These are phyloP conservation scores for Microsporum canis DNA, from an alignment of 2,329 filamentous ascomycete genomes.

Conservation along the genomic window DNA sequence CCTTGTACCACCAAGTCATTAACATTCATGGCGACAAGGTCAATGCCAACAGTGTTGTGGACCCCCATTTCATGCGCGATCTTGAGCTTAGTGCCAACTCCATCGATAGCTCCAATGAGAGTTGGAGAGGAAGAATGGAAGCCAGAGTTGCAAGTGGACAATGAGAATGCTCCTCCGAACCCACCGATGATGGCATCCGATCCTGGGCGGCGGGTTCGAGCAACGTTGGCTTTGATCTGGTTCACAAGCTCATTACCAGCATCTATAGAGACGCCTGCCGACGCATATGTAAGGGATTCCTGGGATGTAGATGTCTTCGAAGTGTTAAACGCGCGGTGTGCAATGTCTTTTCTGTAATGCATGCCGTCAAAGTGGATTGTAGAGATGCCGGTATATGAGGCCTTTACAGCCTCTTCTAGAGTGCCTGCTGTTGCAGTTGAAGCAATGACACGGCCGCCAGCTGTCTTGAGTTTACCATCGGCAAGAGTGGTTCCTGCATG, in stretches of 20 bases:
- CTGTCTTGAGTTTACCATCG: slow-evolving; percentile 56
- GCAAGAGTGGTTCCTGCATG: slow-evolving; percentile 73
- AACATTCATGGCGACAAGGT: slow-evolving; percentile 97
- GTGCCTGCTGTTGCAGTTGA: slow-evolving; percentile 68
- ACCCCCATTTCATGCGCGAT: slow-evolving; percentile 82
- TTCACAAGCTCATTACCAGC: slow-evolving; percentile 87
- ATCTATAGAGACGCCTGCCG: slow-evolving; percentile 87
- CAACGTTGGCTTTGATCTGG: slow-evolving; percentile 82
- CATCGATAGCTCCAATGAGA: slow-evolving; percentile 88
- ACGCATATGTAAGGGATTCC: slow-evolving; percentile 67
- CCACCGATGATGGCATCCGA: slow-evolving; percentile 91
- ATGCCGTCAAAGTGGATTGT: slow-evolving; percentile 75
- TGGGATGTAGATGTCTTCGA: slow-evolving; percentile 17
- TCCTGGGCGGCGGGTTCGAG: slow-evolving; percentile 70
- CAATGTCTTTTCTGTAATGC: slow-evolving; percentile 90
- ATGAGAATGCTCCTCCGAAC: slow-evolving; percentile 79
- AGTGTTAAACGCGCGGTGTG: slow-evolving; percentile 49
- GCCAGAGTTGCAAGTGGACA: slow-evolving; percentile 54
- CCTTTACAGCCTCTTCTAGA: slow-evolving; percentile 70
- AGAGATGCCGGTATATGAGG: slow-evolving; percentile 74
- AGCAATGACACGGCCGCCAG: slow-evolving; percentile 86
- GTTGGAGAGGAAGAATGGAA: slow-evolving; percentile 67
- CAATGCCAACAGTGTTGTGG: slow-evolving; percentile 90
- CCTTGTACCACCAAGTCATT: slow-evolving; percentile 96
- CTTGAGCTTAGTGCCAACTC: slow-evolving; percentile 93